A percentile compares a stretch with the other conserved stretches of the same genome.
Evolutionary conservation across 106 monocot species (phyloP).

Genomic region (Alisma plantagoaquatica): DNA sequence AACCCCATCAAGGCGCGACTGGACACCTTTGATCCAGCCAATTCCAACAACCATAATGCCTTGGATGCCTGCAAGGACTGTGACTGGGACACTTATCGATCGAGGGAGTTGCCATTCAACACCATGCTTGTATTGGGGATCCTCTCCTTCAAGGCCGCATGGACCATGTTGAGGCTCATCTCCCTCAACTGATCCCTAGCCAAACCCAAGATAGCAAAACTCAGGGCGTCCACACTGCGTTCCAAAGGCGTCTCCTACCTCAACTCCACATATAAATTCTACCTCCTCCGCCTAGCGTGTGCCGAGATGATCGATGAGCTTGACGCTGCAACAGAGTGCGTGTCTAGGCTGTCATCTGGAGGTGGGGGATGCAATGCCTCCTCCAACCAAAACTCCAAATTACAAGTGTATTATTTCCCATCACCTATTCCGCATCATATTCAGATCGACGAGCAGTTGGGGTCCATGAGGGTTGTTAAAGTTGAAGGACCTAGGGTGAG

Average conservation of each 20-base stretch:
- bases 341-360: conserved; percentile 31
- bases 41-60: too few species aligned
- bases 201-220: conserved; percentile 26
- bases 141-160: conserved; percentile 59
- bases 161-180: conserved; percentile 57
- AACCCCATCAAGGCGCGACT: neutral
- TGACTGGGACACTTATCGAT: too few species aligned
- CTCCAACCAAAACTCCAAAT: too few species aligned
- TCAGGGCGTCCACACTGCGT: conserved; percentile 43
- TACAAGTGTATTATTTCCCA: too few species aligned
- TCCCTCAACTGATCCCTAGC: conserved; percentile 50
- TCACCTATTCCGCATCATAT: too few species aligned
- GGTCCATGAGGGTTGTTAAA: too few species aligned
- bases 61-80: too few species aligned
- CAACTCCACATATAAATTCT: conserved; percentile 51
- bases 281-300: conserved; percentile 54
- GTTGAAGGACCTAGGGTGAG: too few species aligned
- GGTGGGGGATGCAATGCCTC: conserved; percentile 14
- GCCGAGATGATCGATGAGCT: conserved; percentile 53
- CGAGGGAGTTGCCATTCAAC: too few species aligned
- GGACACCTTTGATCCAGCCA: neutral
- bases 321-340: conserved; percentile 36
- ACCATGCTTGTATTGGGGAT: too few species aligned
- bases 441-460: too few species aligned
- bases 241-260: conserved; percentile 66